Conservation (phyloP, 164 flowering plant species). For the Saururus chinensis region DNA sequence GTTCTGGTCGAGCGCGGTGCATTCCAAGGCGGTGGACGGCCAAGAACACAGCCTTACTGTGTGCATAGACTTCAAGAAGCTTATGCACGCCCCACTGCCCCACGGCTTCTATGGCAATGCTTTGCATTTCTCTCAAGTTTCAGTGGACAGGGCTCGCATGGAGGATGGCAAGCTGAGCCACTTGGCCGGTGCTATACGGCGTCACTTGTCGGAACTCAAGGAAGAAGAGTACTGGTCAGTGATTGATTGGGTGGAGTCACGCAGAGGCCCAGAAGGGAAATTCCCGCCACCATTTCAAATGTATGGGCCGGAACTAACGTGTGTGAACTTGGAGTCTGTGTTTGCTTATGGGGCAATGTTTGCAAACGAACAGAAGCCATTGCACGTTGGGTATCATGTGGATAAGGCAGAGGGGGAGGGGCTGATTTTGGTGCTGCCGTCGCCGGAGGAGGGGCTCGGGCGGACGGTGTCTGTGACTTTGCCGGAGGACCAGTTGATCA, state of each 20-base stretch:
- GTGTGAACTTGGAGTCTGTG: slow-evolving; percentile 49
- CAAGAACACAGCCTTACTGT: slow-evolving; percentile 26
- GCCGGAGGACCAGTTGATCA: slow-evolving; percentile 34
- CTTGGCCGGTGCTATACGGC: slow-evolving; percentile 21
- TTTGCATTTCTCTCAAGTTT: slow-evolving; percentile 37
- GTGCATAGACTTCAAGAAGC: slow-evolving; percentile 45
- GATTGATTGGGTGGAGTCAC: slow-evolving; percentile 36
- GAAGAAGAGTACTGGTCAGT: slow-evolving; percentile 43
- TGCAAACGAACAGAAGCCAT: slow-evolving; percentile 34
- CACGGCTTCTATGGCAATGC: slow-evolving; percentile 65
- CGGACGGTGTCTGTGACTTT: slow-evolving; percentile 51
- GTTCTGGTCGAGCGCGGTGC: slow-evolving; percentile 40
- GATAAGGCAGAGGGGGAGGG: slow-evolving; percentile 66
- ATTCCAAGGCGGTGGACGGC: slow-evolving; percentile 9
- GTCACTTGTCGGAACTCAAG: slow-evolving; percentile 14
- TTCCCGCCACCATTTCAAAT: slow-evolving; percentile 29
- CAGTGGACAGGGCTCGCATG: slow-evolving; percentile 2
- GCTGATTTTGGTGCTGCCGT: slow-evolving; percentile 57
- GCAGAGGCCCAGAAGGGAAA: slow-evolving; percentile 29
- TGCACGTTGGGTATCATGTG: slow-evolving; percentile 47
- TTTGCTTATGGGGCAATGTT: slow-evolving; percentile 26
- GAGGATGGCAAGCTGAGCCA: slow-evolving; percentile 14
- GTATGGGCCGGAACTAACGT: slow-evolving; percentile 66
- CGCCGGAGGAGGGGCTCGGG: slow-evolving; percentile 51
- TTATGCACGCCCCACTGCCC: slow-evolving; percentile 32